Evolutionary conservation across 371 early-diverging fungal genomes (phyloP), one percentile per base, ranked within the genome.

Genomic region (Mortierella sp.): DNA sequence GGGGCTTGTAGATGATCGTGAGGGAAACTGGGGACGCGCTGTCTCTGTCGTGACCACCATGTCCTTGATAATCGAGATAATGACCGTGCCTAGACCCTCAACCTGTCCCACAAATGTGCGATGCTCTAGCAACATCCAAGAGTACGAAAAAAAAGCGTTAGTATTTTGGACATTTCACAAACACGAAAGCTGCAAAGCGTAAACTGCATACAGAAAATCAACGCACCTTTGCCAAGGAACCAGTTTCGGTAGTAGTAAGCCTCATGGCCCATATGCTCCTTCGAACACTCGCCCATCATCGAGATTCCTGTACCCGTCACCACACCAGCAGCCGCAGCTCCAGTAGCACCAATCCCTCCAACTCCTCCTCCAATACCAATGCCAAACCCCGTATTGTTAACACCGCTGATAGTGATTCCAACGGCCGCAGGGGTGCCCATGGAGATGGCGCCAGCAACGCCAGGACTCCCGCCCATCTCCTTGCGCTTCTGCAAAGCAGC

Each of bases 241-340:
- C 83, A 83, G 70, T 83, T 78, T 9, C 87, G 71, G 71, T 87
- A 87, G 57, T 81, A 87, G 28, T 86, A 86, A 0, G 86, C 86
- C 13, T 86, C 86, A 34, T 86, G 86, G 9, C 86, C 86, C 86
- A 86, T 86, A 26, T 86, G 86, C 16, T 86, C 86, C 69, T 75
- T 74, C 16, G 84, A 80, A 55, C 73, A 80, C 9, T 84, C 81
- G 21, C 81, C 75, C n/a, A 81, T 43, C 71, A 78, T 80, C 28
- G 53, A 28, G 11, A 54, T 57, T 6, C 54, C 72, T 31, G 67
- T 6, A 3, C 71, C 70, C 46, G 76, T 46, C 11, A n/a, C 16
- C 70, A 26, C n/a, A 28, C 48, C 69, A n/a, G 34, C 71, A 34
- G 50, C 57, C 8, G 70, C 73, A 19, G 70, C 70, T 19, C 74